These are phyloP conservation scores for Trichoderma asperelloides DNA, from an alignment of 495 filamentous ascomycete genomes.

Conservation along the genomic window DNA sequence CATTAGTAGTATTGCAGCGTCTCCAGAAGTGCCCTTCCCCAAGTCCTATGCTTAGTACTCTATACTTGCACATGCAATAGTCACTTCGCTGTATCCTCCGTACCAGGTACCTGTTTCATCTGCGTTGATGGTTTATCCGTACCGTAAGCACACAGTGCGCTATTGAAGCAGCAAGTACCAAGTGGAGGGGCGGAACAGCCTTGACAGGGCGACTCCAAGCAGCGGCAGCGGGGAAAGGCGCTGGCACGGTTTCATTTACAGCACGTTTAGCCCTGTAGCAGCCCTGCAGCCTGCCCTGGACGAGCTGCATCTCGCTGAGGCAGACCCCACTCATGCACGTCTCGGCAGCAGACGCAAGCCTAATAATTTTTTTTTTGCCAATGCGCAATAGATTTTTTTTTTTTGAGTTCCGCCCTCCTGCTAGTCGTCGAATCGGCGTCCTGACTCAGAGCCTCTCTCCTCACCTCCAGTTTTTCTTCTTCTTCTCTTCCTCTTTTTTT, in stretches of 20 bases:
- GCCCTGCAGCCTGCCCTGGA: not conserved
- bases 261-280: not conserved
- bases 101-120: not conserved
- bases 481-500: slow-evolving; percentile 14
- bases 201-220: not conserved
- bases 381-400: not conserved
- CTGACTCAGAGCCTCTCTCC: slow-evolving; percentile 9
- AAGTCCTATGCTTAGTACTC: too few relatives aligned
- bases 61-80: too few relatives aligned
- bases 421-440: slow-evolving; percentile 5
- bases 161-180: not conserved
- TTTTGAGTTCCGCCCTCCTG: slow-evolving; percentile 1
- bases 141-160: not conserved
- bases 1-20: too few relatives aligned
- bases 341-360: not conserved
- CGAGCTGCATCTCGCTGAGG: not conserved
- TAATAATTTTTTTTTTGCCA: not conserved
- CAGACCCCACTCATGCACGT: slow-evolving; percentile 5
- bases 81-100: too few relatives aligned
- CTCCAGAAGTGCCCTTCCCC: too few relatives aligned
- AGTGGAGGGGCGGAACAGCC: slow-evolving; percentile 2
- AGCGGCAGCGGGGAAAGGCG: not conserved
- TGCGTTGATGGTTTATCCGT: not conserved
- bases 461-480: slow-evolving; percentile 14
- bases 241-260: not conserved